Conservation (phyloP, 345 rosid species). For the Syzygium grande region DNA sequence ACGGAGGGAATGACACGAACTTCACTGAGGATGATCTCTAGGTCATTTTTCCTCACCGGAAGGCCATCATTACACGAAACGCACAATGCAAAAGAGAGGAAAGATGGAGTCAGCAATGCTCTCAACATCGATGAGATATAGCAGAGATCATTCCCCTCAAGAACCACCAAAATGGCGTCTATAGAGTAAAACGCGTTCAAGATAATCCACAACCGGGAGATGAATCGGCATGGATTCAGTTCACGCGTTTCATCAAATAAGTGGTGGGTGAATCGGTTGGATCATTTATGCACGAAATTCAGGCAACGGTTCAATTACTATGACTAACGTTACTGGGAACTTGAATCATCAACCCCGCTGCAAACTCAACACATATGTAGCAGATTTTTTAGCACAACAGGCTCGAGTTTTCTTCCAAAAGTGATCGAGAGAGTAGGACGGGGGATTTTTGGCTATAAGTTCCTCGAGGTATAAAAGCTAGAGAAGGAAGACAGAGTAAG, state of each 20-base stretch:
- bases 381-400: not conserved
- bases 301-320: not conserved
- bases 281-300: not conserved
- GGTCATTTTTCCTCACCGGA: too few species aligned
- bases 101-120: not conserved
- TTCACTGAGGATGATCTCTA: too few species aligned
- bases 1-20: too few species aligned
- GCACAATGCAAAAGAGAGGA: not conserved
- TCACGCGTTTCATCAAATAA: not conserved
- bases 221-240: not conserved
- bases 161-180: rapidly evolving
- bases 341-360: not conserved
- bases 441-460: too few species aligned
- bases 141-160: not conserved
- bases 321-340: not conserved
- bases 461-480: too few species aligned
- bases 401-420: not conserved
- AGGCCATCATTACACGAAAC: too few species aligned
- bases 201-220: not conserved
- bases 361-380: not conserved
- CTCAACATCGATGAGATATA: not conserved
- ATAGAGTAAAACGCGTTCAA: not conserved
- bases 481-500: too few species aligned
- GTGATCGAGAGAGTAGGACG: not conserved
- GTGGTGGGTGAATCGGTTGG: rapidly evolving